Evolutionary conservation across 2,329 filamentous ascomycete genomes (phyloP), one percentile per base, ranked within the genome.

Genomic region (Apiospora pterosperma): DNA sequence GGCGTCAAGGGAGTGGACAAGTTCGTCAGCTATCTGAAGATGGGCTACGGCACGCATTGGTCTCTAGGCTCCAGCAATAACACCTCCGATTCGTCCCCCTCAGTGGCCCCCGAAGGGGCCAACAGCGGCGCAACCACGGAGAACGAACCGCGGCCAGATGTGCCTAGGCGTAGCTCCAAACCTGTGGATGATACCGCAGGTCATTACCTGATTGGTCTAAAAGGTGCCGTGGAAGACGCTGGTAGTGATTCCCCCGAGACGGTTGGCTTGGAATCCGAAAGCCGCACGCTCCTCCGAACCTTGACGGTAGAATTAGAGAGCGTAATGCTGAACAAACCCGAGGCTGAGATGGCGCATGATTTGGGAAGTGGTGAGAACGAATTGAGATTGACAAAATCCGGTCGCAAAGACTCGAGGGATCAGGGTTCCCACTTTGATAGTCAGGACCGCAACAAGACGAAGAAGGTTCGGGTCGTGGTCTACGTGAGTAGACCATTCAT

Each of bases 401-500:
- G 64, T 21, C 63, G 34, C 41, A 71, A 63, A 62, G 67, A 69
- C 38, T 65, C 65, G 21, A 62, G 62, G 48, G 68, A 73, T 34
- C 65, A 69, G 12, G 64, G 67, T 31, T 67, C 68, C 23, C 67
- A 69, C 14, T 81, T 80, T 65, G 76, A 81, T 67, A 79, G 76
- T 65, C 85, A 85, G 68, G 84, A 87, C 68, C 76, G 79, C 64
- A 85, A 84, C 72, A 86, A 85, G 71, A 78, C 80, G 2, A 80
- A 82, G 65, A 86, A 84, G 69, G 76, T 93, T 48, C 86, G 89
- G 0, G 89, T 92, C 1, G 84, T 93, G 7, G 85, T 93, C 61
- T 94, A 93, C 72, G 85, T 90, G 58, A 88, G 89, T 74, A 85
- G 84, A 28, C 92, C 92, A 0, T 95, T 95, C 76, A 85, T 95